These are phyloP conservation scores for Rhodocollybia butyracea DNA, from an alignment of 768 basidiomycete genomes.

Conservation along the genomic window DNA sequence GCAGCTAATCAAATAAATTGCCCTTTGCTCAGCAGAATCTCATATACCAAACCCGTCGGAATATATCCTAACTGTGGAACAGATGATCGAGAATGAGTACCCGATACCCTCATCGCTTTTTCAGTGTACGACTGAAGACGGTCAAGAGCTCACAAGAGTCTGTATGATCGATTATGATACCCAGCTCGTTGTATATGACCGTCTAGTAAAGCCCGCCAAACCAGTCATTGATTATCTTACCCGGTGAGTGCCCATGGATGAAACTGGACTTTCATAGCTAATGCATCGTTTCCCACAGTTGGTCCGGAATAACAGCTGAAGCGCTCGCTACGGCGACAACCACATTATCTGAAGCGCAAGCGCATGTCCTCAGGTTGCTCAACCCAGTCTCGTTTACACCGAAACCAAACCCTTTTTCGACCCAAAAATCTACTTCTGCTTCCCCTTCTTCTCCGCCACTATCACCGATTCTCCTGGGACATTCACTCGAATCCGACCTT, in stretches of 20 bases:
- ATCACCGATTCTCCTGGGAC: conserved; percentile 84
- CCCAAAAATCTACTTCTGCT: conserved; percentile 13
- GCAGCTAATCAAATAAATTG: not conserved
- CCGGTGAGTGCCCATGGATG: conserved; percentile 40
- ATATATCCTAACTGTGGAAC: conserved; percentile 73
- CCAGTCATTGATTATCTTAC: conserved; percentile 93
- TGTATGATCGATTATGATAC: conserved; percentile 78
- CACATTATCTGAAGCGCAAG: conserved; percentile 76
- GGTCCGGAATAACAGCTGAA: conserved; percentile 89
- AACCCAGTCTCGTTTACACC: conserved; percentile 31
- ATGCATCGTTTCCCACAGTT: too few species aligned
- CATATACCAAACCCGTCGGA: conserved; percentile 51
- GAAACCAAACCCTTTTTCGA: conserved; percentile 42
- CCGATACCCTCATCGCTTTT: conserved; percentile 69
- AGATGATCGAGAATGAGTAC: conserved; percentile 95
- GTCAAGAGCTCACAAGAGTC: conserved; percentile 84
- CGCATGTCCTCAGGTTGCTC: conserved; percentile 60
- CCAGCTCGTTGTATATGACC: conserved; percentile 77
- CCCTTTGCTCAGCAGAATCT: conserved; percentile 1
- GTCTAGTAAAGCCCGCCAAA: conserved; percentile 83
- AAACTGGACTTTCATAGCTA: not conserved
- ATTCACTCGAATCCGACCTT: conserved; percentile 94
- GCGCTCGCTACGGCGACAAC: conserved; percentile 68
- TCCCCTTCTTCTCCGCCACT: conserved; percentile 31
- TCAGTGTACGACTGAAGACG: conserved; percentile 86